Conservation (phyloP, 2,329 filamentous ascomycete species). For the Acephala macrosclerotiorum region DNA sequence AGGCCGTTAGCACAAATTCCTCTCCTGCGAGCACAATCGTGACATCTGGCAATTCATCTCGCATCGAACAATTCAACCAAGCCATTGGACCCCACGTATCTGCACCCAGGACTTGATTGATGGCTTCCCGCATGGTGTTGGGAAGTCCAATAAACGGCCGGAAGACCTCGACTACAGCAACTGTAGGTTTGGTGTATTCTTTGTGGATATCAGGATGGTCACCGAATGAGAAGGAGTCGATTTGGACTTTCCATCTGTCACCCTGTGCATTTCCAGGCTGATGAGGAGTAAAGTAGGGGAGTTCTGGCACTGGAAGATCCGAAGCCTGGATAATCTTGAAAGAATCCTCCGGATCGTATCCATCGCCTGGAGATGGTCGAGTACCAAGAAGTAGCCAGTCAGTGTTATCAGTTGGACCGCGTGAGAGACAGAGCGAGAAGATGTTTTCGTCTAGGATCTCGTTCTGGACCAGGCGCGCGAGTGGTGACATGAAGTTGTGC, state of each 20-base stretch:
- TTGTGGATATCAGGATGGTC: neutral
- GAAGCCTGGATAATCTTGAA: neutral
- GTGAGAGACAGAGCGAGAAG: neutral
- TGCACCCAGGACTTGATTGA: neutral
- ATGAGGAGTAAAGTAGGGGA: neutral
- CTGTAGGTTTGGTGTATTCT: neutral
- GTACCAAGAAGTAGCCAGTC: neutral
- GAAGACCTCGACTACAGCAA: neutral
- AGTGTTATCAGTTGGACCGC: neutral
- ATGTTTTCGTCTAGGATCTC: neutral
- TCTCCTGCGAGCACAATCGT: constrained; percentile 3
- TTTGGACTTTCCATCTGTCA: neutral
- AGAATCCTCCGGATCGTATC: neutral
- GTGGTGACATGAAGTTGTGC: constrained; percentile 3
- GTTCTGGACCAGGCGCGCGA: neutral
- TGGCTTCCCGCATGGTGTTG: neutral
- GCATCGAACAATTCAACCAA: neutral
- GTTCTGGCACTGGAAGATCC: neutral
- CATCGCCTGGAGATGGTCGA: neutral
- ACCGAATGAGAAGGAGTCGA: neutral
- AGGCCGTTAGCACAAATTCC: neutral
- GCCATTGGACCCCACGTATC: neutral
- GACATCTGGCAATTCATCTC: neutral
- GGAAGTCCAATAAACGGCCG: neutral
- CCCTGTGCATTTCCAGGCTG: neutral